Percentiles rank a stretch among this genome's conserved stretches.
phyloP scores from a whole-genome alignment of 202 grass and related monocot species.

The Panicum hallii region DNA sequence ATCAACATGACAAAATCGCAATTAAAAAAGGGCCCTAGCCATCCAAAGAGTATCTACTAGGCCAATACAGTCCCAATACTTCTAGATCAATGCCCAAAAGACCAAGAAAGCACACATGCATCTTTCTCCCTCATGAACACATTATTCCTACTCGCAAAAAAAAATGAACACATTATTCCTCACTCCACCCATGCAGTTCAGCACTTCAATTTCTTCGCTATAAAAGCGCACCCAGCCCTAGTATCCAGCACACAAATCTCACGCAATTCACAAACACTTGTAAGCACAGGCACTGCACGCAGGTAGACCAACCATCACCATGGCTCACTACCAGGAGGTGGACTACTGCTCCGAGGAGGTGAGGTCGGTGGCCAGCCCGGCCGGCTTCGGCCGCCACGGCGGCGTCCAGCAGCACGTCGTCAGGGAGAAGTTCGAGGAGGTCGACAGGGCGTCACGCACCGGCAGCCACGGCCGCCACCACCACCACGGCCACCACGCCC shows the following conservation, averaged over 20 bases:
- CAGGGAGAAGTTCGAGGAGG: constrained; percentile 56
- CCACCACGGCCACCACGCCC: constrained; percentile 15
- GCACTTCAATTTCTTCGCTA: background rate
- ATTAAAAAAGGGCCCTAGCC: background rate
- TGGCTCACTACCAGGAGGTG: constrained; percentile 54
- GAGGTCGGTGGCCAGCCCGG: constrained; percentile 44
- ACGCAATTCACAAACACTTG: background rate
- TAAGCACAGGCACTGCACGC: background rate
- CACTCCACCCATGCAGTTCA: background rate
- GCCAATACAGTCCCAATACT: background rate
- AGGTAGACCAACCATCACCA: background rate
- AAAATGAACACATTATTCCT: background rate
- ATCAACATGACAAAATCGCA: background rate
- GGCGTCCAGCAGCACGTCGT: constrained; percentile 46
- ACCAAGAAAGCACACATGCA: constrained; percentile 4
- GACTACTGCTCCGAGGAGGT: constrained; percentile 61
- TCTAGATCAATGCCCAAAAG: background rate
- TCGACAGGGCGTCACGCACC: constrained; percentile 13
- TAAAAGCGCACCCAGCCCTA: constrained; percentile 24
- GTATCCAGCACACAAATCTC: background rate
- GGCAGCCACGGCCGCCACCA: background rate
- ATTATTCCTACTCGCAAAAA: background rate
- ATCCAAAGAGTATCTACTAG: no score
- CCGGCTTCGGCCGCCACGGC: constrained; percentile 35
- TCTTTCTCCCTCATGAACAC: background rate